phyloP scores from a whole-genome alignment of 352 stramenopile species.

The Globisporangium okanoganense region DNA sequence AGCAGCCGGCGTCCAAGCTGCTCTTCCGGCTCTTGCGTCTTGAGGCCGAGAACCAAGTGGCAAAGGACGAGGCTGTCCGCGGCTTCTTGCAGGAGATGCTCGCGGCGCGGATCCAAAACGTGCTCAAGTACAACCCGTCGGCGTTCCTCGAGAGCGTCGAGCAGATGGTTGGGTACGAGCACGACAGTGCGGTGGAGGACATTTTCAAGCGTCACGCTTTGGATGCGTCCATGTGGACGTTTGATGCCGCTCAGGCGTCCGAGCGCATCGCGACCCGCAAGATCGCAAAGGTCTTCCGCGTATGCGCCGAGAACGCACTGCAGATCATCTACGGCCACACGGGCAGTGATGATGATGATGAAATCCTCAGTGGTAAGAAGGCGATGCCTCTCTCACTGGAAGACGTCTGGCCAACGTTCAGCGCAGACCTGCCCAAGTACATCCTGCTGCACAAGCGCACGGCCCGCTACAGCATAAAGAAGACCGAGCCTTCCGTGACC shows the following conservation, averaged over 20 bases:
- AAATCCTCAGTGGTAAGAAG: neutral
- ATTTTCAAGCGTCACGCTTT: slow-evolving; percentile 36
- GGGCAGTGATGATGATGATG: slow-evolving; percentile 1
- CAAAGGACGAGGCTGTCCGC: slow-evolving; percentile 14
- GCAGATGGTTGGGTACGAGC: slow-evolving; percentile 41
- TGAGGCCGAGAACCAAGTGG: neutral
- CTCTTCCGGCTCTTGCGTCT: slow-evolving; percentile 49
- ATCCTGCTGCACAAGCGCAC: slow-evolving; percentile 58
- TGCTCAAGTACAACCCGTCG: slow-evolving; percentile 48
- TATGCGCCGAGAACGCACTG: slow-evolving; percentile 32
- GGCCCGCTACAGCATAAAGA: slow-evolving; percentile 35
- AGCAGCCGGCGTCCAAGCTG: slow-evolving; percentile 50
- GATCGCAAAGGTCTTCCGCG: slow-evolving; percentile 25
- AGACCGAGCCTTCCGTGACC: neutral
- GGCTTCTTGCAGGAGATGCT: slow-evolving; percentile 51
- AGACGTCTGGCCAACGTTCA: slow-evolving; percentile 48
- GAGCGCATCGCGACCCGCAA: slow-evolving; percentile 17
- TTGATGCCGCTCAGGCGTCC: slow-evolving; percentile 18
- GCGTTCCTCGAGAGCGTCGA: slow-evolving; percentile 41
- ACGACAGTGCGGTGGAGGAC: slow-evolving; percentile 25
- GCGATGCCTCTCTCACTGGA: slow-evolving; percentile 13
- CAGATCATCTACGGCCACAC: slow-evolving; percentile 18
- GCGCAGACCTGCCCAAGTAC: slow-evolving; percentile 46
- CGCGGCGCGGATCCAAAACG: slow-evolving; percentile 41
- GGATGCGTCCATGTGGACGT: slow-evolving; percentile 29